phyloP scores from a whole-genome alignment of 371 early-diverging fungal genomes.

The Mortierella sp. region DNA sequence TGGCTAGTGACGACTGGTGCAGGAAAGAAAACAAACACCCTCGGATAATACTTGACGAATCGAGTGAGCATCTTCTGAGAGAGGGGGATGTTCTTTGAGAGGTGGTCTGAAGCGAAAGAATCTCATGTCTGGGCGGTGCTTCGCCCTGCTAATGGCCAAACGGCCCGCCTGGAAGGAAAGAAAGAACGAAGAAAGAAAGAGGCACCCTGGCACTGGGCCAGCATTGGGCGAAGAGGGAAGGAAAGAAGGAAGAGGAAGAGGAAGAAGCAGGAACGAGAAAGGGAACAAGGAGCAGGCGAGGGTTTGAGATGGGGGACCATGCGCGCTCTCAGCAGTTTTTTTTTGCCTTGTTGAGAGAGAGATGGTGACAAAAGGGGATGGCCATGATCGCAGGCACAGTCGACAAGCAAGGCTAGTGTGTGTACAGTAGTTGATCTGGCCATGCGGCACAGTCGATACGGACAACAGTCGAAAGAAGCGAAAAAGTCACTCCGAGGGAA shows the following conservation, averaged over 20 bases:
- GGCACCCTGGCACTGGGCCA: not conserved
- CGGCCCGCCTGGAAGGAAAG: not conserved
- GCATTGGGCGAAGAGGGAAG: too few relatives aligned
- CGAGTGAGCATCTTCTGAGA: too few relatives aligned
- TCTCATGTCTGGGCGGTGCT: conserved; percentile 8
- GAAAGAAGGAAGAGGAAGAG: not conserved
- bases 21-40: too few relatives aligned
- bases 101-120: not conserved
- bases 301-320: conserved; percentile 1
- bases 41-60: not conserved
- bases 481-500: conserved; percentile 6
- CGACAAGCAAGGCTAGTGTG: too few relatives aligned
- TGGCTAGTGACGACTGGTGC: too few relatives aligned
- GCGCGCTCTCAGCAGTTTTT: not conserved
- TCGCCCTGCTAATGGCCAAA: conserved; percentile 9
- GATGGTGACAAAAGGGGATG: not conserved
- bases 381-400: not conserved
- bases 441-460: not conserved
- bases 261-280: not conserved
- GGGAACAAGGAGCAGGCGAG: not conserved
- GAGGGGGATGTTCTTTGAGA: not conserved
- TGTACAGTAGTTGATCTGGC: not conserved
- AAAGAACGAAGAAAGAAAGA: not conserved
- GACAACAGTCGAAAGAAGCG: not conserved
- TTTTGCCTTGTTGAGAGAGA: not conserved